phyloP scores from a whole-genome alignment of 805 yeast species.

The Saturnispora dispora region DNA sequence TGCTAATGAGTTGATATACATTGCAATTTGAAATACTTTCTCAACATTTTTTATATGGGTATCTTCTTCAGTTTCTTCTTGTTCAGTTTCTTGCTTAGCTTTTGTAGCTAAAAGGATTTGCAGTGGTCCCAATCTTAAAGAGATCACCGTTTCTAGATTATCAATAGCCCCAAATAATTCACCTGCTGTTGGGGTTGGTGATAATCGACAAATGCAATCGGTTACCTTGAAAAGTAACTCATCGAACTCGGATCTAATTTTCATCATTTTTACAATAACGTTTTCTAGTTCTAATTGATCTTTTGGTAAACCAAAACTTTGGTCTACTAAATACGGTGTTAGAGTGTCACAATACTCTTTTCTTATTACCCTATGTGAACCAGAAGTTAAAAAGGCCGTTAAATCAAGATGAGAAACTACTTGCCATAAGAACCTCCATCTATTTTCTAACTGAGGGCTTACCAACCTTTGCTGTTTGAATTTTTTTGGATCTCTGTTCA shows the following conservation, averaged over 20 bases:
- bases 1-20: constrained; percentile 22
- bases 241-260: constrained; percentile 25
- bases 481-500: constrained; percentile 57
- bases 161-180: constrained; percentile 29
- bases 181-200: constrained; percentile 30
- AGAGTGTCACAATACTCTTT: constrained; percentile 42
- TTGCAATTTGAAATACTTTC: constrained; percentile 17
- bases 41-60: constrained; percentile 18
- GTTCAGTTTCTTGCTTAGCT: background rate
- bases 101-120: constrained; percentile 20
- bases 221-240: constrained; percentile 28
- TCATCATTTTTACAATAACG: constrained; percentile 28
- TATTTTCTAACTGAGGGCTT: constrained; percentile 1
- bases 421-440: constrained; percentile 51
- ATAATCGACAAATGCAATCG: constrained; percentile 32
- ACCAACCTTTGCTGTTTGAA: background rate
- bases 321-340: constrained; percentile 33
- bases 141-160: constrained; percentile 30
- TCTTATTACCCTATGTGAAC: constrained; percentile 37
- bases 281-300: constrained; percentile 34
- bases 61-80: constrained; percentile 5
- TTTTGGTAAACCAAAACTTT: constrained; percentile 24
- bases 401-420: constrained; percentile 37
- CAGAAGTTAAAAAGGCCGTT: constrained; percentile 36
- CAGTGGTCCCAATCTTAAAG: constrained; percentile 24